These are phyloP conservation scores for Tubosaeta sp. DNA, from an alignment of 768 basidiomycete genomes.

Conservation along the genomic window DNA sequence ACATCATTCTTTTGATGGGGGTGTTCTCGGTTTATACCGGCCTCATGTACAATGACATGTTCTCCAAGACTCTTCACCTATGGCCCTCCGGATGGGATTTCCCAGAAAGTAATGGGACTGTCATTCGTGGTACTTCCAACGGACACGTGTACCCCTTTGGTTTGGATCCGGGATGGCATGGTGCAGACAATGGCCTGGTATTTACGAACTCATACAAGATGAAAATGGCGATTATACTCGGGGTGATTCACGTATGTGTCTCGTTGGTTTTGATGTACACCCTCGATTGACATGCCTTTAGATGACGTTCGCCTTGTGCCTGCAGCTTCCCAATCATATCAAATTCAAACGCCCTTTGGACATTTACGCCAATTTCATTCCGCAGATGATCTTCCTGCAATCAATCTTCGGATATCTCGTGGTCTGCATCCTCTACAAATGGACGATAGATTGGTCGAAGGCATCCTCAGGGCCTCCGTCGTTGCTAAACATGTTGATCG, in stretches of 20 bases:
- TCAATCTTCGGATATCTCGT: constrained; percentile 97
- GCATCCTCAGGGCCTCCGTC: constrained; percentile 73
- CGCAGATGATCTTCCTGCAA: constrained; percentile 95
- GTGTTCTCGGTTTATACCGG: constrained; percentile 94
- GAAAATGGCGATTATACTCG: constrained; percentile 97
- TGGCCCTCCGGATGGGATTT: constrained; percentile 89
- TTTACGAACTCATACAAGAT: constrained; percentile 99
- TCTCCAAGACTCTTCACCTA: constrained; percentile 86
- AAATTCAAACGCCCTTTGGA: constrained; percentile 85
- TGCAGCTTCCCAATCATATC: constrained; percentile 94
- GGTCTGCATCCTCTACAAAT: constrained; percentile 94
- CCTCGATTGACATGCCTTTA: constrained; percentile 32
- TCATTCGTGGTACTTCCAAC: constrained; percentile 46
- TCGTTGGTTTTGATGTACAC: background rate
- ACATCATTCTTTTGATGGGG: constrained; percentile 99
- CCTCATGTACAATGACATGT: constrained; percentile 97
- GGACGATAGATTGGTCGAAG: constrained; percentile 87
- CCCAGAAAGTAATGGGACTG: constrained; percentile 43
- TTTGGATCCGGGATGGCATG: constrained; percentile 94
- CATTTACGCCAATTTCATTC: constrained; percentile 93
- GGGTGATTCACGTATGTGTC: constrained; percentile 85
- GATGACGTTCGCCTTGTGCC: constrained; percentile 98
- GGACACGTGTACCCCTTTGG: constrained; percentile 89
- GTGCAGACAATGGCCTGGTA: constrained; percentile 82
- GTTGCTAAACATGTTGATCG: constrained; percentile 91